These are phyloP conservation scores for Arachnopeziza araneosa DNA, from an alignment of 2,329 filamentous ascomycete species.

Conservation along the genomic window DNA sequence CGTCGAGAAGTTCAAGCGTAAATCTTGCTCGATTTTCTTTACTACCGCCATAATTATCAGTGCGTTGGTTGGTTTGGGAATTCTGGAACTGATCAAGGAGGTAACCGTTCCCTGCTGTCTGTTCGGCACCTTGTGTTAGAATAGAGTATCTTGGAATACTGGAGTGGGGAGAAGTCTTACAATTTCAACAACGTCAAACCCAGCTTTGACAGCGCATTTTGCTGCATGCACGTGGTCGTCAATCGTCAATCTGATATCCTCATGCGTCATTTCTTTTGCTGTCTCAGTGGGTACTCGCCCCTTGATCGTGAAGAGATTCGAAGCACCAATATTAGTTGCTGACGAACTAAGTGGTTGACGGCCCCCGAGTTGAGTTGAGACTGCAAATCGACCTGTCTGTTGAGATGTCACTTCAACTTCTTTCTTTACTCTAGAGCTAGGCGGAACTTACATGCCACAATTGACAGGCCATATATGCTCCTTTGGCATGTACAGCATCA, in stretches of 20 bases:
- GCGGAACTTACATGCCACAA: slow-evolving; percentile 47
- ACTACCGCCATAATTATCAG: slow-evolving; percentile 44
- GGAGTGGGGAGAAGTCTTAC: slow-evolving; percentile 42
- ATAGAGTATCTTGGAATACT: neutral
- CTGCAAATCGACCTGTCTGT: slow-evolving; percentile 25
- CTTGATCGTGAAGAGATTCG: slow-evolving; percentile 6
- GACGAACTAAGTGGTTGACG: slow-evolving; percentile 29
- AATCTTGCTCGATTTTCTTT: slow-evolving; percentile 46
- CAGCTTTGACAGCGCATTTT: slow-evolving; percentile 42
- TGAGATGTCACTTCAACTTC: slow-evolving; percentile 24
- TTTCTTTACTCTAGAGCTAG: too few species aligned
- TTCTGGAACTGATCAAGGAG: slow-evolving; percentile 53
- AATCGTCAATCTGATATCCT: slow-evolving; percentile 30
- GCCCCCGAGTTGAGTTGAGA: slow-evolving; percentile 19
- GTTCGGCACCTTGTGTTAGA: neutral
- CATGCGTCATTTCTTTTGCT: slow-evolving; percentile 33
- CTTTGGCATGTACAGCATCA: slow-evolving; percentile 57
- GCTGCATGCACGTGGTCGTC: slow-evolving; percentile 9
- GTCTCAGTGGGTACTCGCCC: slow-evolving; percentile 8
- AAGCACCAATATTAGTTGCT: slow-evolving; percentile 16
- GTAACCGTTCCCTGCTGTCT: slow-evolving; percentile 42
- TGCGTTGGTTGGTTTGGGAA: slow-evolving; percentile 47
- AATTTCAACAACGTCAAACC: slow-evolving; percentile 44
- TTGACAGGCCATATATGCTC: slow-evolving; percentile 55
- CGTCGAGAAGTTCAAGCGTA: slow-evolving; percentile 46